Percentiles rank a stretch among this genome's conserved stretches.
Evolutionary conservation across 1,139 yeast species (phyloP).

Genomic region (Lodderomyces orthopsilosis): DNA sequence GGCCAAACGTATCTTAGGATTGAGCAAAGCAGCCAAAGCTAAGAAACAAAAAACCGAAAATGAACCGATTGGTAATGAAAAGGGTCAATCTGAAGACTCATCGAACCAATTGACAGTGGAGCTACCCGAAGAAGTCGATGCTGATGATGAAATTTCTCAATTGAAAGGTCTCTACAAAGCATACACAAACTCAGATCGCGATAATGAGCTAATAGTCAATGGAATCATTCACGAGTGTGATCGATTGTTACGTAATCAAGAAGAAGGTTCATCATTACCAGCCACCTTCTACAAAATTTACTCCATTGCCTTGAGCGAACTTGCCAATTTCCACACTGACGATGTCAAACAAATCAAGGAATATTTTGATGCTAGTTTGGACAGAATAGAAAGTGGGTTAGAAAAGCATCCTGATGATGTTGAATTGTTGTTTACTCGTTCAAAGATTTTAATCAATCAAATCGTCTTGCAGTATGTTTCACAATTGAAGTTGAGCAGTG

Average conservation of each 20-base stretch:
- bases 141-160: conserved; percentile 77
- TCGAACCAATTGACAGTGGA: conserved; percentile 61
- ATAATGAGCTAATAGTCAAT: conserved; percentile 64
- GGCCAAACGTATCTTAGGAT: conserved; percentile 80
- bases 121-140: conserved; percentile 65
- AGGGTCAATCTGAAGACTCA: conserved; percentile 8
- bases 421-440: conserved; percentile 50
- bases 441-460: conserved; percentile 54
- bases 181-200: conserved; percentile 52
- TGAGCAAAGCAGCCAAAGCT: conserved; percentile 61
- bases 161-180: conserved; percentile 68
- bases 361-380: conserved; percentile 68
- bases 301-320: conserved; percentile 67
- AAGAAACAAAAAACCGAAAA: conserved; percentile 44
- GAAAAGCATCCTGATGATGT: conserved; percentile 44
- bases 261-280: conserved; percentile 36
- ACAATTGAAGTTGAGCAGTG: conserved; percentile 38
- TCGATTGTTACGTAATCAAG: conserved; percentile 53
- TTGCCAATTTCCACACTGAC: conserved; percentile 54
- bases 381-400: conserved; percentile 63
- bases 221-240: conserved; percentile 94
- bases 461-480: conserved; percentile 59
- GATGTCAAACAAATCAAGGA: conserved; percentile 43
- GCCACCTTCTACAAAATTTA: conserved; percentile 71
- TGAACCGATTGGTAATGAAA: not conserved